A percentile compares a stretch with the other conserved stretches of the same genome.
These are phyloP conservation scores for Kluyveromyces marxianus DNA, from an alignment of 1,139 yeast genomes.

Conservation along the genomic window DNA sequence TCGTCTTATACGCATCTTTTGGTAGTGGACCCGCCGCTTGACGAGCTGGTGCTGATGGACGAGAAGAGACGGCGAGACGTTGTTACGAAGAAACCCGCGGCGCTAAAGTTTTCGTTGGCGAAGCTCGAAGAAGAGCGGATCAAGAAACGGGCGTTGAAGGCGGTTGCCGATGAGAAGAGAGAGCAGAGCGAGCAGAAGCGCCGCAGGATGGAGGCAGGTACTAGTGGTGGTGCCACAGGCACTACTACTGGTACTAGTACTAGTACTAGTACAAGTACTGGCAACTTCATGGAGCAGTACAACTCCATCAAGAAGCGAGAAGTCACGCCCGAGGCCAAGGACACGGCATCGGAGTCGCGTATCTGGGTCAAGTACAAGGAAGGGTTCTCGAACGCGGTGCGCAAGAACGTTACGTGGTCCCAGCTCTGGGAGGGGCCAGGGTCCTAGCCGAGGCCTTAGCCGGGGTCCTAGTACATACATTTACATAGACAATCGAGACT, in stretches of 20 bases:
- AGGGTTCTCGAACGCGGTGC: conserved; percentile 90
- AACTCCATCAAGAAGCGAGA: conserved; percentile 14
- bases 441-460: not conserved
- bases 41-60: conserved; percentile 22
- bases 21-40: conserved; percentile 30
- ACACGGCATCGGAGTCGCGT: conserved; percentile 26
- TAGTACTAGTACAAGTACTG: conserved; percentile 9
- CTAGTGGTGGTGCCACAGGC: no score
- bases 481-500: no score
- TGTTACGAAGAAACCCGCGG: conserved; percentile 26
- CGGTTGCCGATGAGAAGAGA: conserved; percentile 23
- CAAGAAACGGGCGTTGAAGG: conserved; percentile 32
- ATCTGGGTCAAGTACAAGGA: conserved; percentile 93
- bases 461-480: conserved; percentile 7
- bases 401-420: conserved; percentile 76
- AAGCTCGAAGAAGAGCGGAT: conserved; percentile 38
- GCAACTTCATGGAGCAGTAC: conserved; percentile 34
- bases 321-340: not conserved
- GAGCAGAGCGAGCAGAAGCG: conserved; percentile 21
- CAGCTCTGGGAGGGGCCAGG: conserved; percentile 40
- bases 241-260: no score
- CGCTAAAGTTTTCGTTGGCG: conserved; percentile 28
- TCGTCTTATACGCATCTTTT: conserved; percentile 24
- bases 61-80: conserved; percentile 20
- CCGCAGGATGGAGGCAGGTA: not conserved